These are phyloP conservation scores for Tylopilus sp. DNA, from an alignment of 1,284 basidiomycete species.

Conservation along the genomic window DNA sequence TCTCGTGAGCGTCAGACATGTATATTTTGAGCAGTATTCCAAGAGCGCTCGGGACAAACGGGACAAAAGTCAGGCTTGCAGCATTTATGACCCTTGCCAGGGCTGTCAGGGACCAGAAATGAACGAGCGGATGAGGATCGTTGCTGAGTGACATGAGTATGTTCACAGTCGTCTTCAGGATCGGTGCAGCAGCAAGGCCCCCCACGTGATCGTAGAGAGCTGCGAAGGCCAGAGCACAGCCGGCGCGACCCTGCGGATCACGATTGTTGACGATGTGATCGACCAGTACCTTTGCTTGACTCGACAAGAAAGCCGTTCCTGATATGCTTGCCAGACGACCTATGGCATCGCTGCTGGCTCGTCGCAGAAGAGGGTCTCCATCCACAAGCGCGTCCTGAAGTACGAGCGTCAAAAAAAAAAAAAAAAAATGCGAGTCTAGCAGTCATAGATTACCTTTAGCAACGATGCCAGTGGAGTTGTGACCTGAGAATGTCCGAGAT, in stretches of 20 bases:
- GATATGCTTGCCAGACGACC: slow-evolving; percentile 85
- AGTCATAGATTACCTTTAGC: slow-evolving; percentile 58
- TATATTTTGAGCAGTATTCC: slow-evolving; percentile 92
- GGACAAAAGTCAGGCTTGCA: slow-evolving; percentile 88
- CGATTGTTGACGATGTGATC: slow-evolving; percentile 97
- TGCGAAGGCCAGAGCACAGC: slow-evolving; percentile 93
- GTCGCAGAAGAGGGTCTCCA: slow-evolving; percentile 74
- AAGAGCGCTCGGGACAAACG: slow-evolving; percentile 85
- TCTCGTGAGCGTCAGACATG: slow-evolving; percentile 88
- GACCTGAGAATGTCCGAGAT: slow-evolving; percentile 67
- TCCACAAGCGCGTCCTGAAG: slow-evolving; percentile 77
- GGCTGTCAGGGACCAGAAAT: slow-evolving; percentile 89
- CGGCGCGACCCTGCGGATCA: slow-evolving; percentile 89
- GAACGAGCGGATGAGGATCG: slow-evolving; percentile 95
- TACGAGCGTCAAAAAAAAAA: slow-evolving; percentile 3
- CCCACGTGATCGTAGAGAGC: slow-evolving; percentile 92
- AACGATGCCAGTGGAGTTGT: slow-evolving; percentile 69
- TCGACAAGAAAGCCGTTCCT: slow-evolving; percentile 81
- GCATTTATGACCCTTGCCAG: slow-evolving; percentile 87
- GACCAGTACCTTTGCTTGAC: slow-evolving; percentile 88
- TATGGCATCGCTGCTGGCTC: slow-evolving; percentile 85
- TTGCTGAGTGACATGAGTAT: slow-evolving; percentile 93
- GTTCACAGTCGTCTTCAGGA: slow-evolving; percentile 95
- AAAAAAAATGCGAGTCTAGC: not conserved
- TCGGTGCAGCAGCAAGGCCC: slow-evolving; percentile 87